Evolutionary conservation across 2,329 filamentous ascomycete genomes (phyloP).

Genomic region (Apiospora hydei): DNA sequence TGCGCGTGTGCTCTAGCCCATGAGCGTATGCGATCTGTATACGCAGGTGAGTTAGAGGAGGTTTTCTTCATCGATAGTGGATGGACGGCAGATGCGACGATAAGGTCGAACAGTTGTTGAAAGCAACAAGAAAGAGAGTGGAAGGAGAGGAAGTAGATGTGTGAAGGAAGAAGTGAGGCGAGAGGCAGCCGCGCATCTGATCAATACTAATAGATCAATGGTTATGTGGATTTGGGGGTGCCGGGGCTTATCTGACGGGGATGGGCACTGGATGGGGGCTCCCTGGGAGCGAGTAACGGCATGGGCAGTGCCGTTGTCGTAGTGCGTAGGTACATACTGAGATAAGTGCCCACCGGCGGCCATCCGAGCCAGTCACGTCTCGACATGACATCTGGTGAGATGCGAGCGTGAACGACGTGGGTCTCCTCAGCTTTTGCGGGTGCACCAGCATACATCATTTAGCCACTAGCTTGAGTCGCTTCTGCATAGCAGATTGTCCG

Average conservation of each 20-base stretch:
- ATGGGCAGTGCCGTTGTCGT: conserved; percentile 2
- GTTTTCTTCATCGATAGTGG: conserved; percentile 67
- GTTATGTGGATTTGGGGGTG: neutral
- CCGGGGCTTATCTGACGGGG: conserved; percentile 3
- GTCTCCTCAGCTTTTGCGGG: neutral
- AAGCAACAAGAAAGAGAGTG: neutral
- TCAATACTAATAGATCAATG: conserved; percentile 17
- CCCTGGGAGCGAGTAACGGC: conserved; percentile 12
- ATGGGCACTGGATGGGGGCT: conserved; percentile 16
- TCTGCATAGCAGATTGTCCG: conserved; percentile 12
- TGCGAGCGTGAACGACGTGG: conserved; percentile 6
- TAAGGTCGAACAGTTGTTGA: conserved; percentile 32
- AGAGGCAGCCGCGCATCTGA: conserved; percentile 16
- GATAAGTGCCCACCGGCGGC: conserved; percentile 1
- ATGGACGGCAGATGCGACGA: conserved; percentile 44
- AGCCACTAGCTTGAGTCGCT: conserved; percentile 15
- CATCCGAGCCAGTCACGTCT: conserved; percentile 5
- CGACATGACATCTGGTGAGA: conserved; percentile 18
- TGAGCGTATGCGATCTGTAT: conserved; percentile 64
- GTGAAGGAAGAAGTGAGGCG: neutral
- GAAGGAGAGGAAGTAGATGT: neutral
- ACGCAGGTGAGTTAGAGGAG: conserved; percentile 57
- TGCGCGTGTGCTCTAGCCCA: conserved; percentile 62
- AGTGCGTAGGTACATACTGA: conserved; percentile 1
- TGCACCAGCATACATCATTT: conserved; percentile 15